A percentile compares a stretch with the other conserved stretches of the same genome.
Conservation (phyloP, 2,329 filamentous ascomycete species). For the Aspergillus spinulosporus region DNA sequence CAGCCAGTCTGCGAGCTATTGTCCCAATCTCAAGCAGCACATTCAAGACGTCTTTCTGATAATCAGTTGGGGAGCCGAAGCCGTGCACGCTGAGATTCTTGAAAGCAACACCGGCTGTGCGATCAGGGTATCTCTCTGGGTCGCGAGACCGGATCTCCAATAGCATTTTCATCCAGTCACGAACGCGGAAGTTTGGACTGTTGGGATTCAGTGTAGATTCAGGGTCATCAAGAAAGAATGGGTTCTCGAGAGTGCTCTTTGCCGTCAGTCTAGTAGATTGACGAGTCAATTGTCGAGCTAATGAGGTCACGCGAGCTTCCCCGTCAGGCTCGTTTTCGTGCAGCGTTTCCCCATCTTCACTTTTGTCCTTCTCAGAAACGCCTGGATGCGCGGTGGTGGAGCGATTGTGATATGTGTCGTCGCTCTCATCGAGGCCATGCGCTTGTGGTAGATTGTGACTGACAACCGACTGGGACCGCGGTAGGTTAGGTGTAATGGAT, state of each 20-base stretch:
- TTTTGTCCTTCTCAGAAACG: slow-evolving; percentile 13
- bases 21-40: slow-evolving; percentile 53
- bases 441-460: slow-evolving; percentile 17
- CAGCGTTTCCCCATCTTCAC: slow-evolving; percentile 19
- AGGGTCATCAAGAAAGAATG: slow-evolving; percentile 20
- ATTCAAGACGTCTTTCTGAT: slow-evolving; percentile 66
- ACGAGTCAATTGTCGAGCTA: slow-evolving; percentile 23
- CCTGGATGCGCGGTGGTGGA: not conserved
- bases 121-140: slow-evolving; percentile 20
- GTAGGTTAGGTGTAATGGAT: slow-evolving; percentile 13
- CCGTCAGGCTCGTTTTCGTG: slow-evolving; percentile 12
- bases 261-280: slow-evolving; percentile 25
- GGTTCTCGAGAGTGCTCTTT: slow-evolving; percentile 20
- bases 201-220: slow-evolving; percentile 24
- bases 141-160: slow-evolving; percentile 24
- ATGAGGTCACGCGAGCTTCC: slow-evolving; percentile 14
- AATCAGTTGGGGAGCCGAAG: slow-evolving; percentile 63
- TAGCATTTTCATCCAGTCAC: slow-evolving; percentile 26
- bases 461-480: slow-evolving; percentile 19
- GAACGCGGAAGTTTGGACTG: slow-evolving; percentile 23
- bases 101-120: slow-evolving; percentile 61
- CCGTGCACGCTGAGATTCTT: slow-evolving; percentile 67
- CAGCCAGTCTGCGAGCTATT: slow-evolving; percentile 14
- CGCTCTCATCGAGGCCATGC: slow-evolving; percentile 11
- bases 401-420: slow-evolving; percentile 6